Evolutionary conservation across 2,329 filamentous ascomycete species (phyloP), one percentile per base, ranked within the genome.

Genomic region (Fusarium sp.): DNA sequence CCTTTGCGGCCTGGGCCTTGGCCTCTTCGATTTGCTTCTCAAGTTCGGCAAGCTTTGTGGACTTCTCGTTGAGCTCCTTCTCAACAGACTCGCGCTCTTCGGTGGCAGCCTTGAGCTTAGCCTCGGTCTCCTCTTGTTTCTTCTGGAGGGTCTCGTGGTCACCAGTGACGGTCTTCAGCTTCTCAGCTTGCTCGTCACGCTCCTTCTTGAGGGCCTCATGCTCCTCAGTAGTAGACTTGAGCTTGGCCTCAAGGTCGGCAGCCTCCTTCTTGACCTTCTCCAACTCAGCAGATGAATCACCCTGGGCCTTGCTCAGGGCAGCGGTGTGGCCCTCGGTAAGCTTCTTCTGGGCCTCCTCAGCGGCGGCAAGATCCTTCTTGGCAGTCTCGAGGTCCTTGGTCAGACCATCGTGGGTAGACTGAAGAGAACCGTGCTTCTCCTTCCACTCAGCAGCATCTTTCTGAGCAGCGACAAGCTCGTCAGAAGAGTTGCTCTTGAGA

Each of bases 1-100:
- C 78, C 73, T 83, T 80, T 27, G 78, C 74, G 6, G 79, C 78
- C 69, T 82, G 81, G 60, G 79, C 74, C 60, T 82, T 77, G 7
- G 81, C 81, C 52, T 77, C 76, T 57, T 82, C 78, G 9, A 69
- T 68, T 62, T 81, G 69, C 58, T 75, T 75, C 55, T 79, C 71
- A 35, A 81, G 76, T n/a, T 60, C 70, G 17, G 76, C 66, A 37
- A 80, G 63, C 73, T 80, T 76, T 45, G 69, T 59, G 20, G 74
- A 60, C 53, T 78, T 75, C 65, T 82, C 78, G 17, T 78, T 75
- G 30, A 76, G 72, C 49, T 78, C 55, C 55, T 74, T 76, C 74
- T 80, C 77, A n/a, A 79, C 60, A 40, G 73, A 60, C 40, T 76
- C 73, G 11, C 69, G 70, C 60, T 81, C 78, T 17, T 74, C 77